These are phyloP conservation scores for Candida easanensis DNA, from an alignment of 805 yeast genomes.

Conservation along the genomic window DNA sequence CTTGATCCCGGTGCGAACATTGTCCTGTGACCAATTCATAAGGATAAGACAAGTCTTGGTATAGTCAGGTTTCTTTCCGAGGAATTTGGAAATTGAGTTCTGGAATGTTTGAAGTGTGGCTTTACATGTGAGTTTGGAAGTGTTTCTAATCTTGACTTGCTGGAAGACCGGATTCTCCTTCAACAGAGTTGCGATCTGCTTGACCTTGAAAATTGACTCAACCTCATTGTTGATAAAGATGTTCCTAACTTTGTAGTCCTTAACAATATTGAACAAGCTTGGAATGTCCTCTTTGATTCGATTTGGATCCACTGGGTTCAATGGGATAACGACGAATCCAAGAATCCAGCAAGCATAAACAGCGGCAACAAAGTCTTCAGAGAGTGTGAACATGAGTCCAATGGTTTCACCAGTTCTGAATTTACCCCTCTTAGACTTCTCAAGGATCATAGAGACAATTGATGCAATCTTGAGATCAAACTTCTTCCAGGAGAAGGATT, in stretches of 20 bases:
- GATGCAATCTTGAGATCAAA: constrained; percentile 77
- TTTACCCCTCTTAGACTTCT: constrained; percentile 65
- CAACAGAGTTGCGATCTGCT: constrained; percentile 57
- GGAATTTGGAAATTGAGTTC: constrained; percentile 21
- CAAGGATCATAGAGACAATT: constrained; percentile 66
- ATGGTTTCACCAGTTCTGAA: constrained; percentile 70
- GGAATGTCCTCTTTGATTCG: constrained; percentile 72
- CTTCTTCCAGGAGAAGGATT: constrained; percentile 72
- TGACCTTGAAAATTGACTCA: constrained; percentile 65
- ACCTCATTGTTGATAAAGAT: constrained; percentile 77
- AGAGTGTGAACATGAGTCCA: constrained; percentile 77
- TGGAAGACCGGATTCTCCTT: constrained; percentile 40
- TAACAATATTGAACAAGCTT: constrained; percentile 60
- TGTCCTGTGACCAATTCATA: constrained; percentile 72
- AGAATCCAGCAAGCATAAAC: constrained; percentile 82
- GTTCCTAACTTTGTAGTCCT: constrained; percentile 67
- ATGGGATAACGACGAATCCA: constrained; percentile 76
- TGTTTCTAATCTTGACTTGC: constrained; percentile 60
- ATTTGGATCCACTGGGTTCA: constrained; percentile 65
- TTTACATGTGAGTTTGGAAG: constrained; percentile 50
- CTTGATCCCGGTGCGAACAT: constrained; percentile 53
- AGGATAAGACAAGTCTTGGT: constrained; percentile 56
- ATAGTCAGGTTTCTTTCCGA: constrained; percentile 8
- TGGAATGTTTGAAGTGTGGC: constrained; percentile 20
- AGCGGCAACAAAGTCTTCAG: constrained; percentile 83